phyloP scores from a whole-genome alignment of 495 filamentous ascomycete genomes.

The Daldinia loculata region DNA sequence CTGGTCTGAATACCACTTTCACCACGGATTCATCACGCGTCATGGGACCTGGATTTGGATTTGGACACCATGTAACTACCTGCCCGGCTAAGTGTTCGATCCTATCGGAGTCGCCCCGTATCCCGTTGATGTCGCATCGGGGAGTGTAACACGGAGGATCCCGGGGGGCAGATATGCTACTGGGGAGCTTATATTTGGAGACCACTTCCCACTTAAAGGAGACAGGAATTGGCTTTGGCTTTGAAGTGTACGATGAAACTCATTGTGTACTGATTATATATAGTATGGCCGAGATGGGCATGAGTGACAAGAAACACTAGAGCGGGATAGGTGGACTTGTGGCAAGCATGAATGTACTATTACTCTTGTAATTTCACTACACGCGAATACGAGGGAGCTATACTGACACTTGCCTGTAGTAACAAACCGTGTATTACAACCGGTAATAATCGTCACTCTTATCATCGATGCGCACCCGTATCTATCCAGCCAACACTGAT shows the following conservation, averaged over 20 bases:
- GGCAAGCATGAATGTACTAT: not conserved
- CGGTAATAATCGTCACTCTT: not conserved
- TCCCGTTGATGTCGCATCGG: slow-evolving; percentile 11
- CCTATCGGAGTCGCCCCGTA: slow-evolving; percentile 6
- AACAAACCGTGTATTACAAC: not conserved
- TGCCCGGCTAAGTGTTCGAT: not conserved
- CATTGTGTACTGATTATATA: not conserved
- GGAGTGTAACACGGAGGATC: not conserved
- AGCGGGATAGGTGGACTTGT: not conserved
- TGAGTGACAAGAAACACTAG: not conserved
- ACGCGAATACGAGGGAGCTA: no score
- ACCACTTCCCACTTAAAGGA: not conserved
- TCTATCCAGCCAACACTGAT: not conserved
- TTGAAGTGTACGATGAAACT: not conserved
- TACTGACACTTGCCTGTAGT: not conserved
- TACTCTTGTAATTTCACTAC: not conserved
- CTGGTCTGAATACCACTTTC: not conserved
- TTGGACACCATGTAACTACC: slow-evolving; percentile 6
- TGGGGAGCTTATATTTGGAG: not conserved
- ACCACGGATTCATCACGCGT: not conserved
- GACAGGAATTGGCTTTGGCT: not conserved
- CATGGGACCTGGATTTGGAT: not conserved
- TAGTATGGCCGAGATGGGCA: not conserved
- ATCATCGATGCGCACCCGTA: not conserved
- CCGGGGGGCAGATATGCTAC: slow-evolving; percentile 1